Conservation (phyloP, 345 rosid species). For the Cardamine occulta region DNA sequence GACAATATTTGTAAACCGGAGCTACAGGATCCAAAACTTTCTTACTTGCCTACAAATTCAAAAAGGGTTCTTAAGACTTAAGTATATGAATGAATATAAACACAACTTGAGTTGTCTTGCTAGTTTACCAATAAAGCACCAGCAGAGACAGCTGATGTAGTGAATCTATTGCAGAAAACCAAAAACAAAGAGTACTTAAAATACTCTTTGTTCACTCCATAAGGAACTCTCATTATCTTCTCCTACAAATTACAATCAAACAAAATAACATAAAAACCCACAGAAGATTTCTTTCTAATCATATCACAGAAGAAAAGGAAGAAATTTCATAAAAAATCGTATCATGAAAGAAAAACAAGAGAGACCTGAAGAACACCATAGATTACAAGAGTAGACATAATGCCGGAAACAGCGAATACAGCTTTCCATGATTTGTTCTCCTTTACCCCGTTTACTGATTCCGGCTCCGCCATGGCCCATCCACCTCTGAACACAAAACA, state of each 20-base stretch:
- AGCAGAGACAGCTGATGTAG: conserved; percentile 87
- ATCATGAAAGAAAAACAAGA: neutral
- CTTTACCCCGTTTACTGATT: conserved; percentile 45
- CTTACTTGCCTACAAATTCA: conserved; percentile 65
- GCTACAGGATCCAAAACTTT: conserved; percentile 83
- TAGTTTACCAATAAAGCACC: conserved; percentile 61
- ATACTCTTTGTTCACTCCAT: conserved; percentile 72
- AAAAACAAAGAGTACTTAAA: conserved; percentile 81
- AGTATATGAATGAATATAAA: neutral
- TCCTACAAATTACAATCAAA: conserved; percentile 53
- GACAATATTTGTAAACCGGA: conserved; percentile 80
- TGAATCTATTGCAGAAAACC: conserved; percentile 84
- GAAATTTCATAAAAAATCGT: too few species aligned
- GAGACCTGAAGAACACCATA: conserved; percentile 87
- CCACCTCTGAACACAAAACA: conserved; percentile 22
- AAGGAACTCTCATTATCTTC: conserved; percentile 89
- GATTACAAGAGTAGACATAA: conserved; percentile 91
- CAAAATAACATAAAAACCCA: too few species aligned
- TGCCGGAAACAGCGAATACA: conserved; percentile 75
- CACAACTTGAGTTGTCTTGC: conserved; percentile 5
- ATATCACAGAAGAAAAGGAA: too few species aligned
- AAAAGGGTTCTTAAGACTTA: neutral
- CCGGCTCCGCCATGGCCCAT: conserved; percentile 75
- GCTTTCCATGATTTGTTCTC: conserved; percentile 75
- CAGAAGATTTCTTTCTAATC: too few species aligned